These are phyloP conservation scores for Ophiostoma perfectum DNA, from an alignment of 2,329 filamentous ascomycete genomes.

Conservation along the genomic window DNA sequence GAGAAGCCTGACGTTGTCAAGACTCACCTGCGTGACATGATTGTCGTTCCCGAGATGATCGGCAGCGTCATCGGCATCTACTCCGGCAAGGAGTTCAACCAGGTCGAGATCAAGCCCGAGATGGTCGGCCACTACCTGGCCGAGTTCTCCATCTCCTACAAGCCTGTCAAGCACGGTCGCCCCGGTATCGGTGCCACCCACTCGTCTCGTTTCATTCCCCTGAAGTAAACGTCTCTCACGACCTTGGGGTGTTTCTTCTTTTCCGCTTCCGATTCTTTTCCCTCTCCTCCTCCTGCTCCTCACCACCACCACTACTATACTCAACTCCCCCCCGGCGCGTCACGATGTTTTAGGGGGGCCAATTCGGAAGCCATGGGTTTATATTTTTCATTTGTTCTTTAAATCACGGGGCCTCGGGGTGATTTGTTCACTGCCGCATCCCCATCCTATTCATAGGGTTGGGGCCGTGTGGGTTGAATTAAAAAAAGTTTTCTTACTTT, in stretches of 20 bases:
- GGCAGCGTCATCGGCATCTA: slow-evolving; percentile 98
- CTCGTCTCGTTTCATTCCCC: slow-evolving; percentile 99
- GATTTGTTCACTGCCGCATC: slow-evolving; percentile 2
- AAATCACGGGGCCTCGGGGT: slow-evolving; percentile 2
- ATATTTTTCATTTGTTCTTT: slow-evolving; percentile 17
- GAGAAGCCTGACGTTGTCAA: slow-evolving; percentile 99
- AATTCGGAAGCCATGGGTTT: slow-evolving; percentile 17
- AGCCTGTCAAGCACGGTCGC: slow-evolving; percentile 99
- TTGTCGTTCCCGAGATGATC: slow-evolving; percentile 99
- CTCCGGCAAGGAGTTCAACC: slow-evolving; percentile 99
- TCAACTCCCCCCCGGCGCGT: not conserved
- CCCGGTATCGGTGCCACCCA: slow-evolving; percentile 99
- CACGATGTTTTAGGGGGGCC: slow-evolving; percentile 11
- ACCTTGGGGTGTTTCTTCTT: slow-evolving; percentile 4
- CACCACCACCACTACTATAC: not conserved
- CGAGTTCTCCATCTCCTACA: slow-evolving; percentile 99
- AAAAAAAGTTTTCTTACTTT: slow-evolving; percentile 18
- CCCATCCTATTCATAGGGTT: not conserved
- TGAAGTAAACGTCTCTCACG: slow-evolving; percentile 68
- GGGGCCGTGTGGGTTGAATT: slow-evolving; percentile 19
- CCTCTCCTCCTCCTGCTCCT: not conserved
- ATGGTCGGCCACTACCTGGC: slow-evolving; percentile 99
- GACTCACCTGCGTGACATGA: slow-evolving; percentile 99
- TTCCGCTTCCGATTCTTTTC: not conserved
- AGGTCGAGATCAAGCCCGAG: slow-evolving; percentile 99